Evolutionary conservation across 176 grass and related monocot genomes (phyloP).

Genomic region (sorghum (Sorghum bicolor)): DNA sequence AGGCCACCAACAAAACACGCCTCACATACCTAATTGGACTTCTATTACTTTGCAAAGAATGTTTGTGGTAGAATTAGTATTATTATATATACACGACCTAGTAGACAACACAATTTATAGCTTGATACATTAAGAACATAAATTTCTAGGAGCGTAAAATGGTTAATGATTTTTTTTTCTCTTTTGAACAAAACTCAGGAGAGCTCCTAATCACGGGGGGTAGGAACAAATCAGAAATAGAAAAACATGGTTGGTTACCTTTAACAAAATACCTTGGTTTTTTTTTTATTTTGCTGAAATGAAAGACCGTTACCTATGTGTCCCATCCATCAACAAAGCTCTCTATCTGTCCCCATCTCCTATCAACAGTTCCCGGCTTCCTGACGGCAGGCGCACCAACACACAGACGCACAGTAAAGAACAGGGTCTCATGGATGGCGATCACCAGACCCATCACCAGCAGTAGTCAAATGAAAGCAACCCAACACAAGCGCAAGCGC

Average conservation of each 20-base stretch:
- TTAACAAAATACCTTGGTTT: no score
- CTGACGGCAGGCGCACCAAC: slow-evolving; percentile 21
- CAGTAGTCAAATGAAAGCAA: slow-evolving; percentile 26
- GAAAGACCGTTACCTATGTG: not conserved
- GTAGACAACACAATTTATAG: no score
- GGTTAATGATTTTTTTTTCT: not conserved
- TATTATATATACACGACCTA: no score
- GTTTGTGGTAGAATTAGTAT: no score
- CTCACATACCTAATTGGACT: no score
- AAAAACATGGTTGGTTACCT: not conserved
- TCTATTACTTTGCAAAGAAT: no score
- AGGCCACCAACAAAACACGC: no score
- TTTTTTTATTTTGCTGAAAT: not conserved
- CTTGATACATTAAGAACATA: not conserved
- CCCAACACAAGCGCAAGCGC: not conserved
- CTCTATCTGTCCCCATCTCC: not conserved
- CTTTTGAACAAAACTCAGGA: not conserved
- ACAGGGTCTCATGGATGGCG: not conserved
- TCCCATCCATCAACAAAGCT: not conserved
- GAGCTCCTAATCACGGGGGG: not conserved
- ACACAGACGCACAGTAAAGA: not conserved
- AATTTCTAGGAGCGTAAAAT: not conserved
- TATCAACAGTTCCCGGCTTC: not conserved
- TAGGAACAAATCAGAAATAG: not conserved
- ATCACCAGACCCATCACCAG: not conserved